Conservation (phyloP, 2,329 filamentous ascomycete genomes). For the Talaromyces sp. region DNA sequence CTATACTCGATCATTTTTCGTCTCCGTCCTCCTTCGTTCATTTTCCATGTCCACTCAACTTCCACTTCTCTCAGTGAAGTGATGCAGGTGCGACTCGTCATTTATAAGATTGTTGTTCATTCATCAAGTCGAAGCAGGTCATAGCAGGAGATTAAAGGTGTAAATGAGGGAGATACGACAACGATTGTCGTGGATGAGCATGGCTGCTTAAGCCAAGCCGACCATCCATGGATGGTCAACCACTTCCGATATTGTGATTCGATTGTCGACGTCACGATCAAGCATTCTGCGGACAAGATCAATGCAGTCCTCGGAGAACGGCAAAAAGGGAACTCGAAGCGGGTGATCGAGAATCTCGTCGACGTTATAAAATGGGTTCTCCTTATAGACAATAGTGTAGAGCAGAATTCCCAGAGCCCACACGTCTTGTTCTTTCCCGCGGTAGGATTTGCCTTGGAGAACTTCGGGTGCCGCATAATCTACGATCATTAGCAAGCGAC, state of each 20-base stretch:
- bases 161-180: neutral
- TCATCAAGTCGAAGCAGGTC: neutral
- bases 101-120: neutral
- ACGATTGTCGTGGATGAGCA: neutral
- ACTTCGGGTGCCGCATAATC: conserved; percentile 99
- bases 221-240: conserved; percentile 78
- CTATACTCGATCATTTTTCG: conserved; percentile 2
- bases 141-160: conserved; percentile 3
- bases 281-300: conserved; percentile 90
- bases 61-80: neutral
- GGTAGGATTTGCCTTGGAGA: conserved; percentile 83
- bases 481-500: conserved; percentile 37
- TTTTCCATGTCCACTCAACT: neutral
- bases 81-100: neutral
- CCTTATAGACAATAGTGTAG: conserved; percentile 99
- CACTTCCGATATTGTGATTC: conserved; percentile 84
- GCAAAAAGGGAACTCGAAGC: conserved; percentile 71
- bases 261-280: conserved; percentile 76
- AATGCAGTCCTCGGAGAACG: conserved; percentile 76
- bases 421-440: conserved; percentile 95
- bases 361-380: conserved; percentile 98
- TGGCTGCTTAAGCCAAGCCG: conserved; percentile 17
- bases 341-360: conserved; percentile 99
- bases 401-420: conserved; percentile 96
- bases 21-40: neutral